Evolutionary conservation across 805 yeast species (phyloP), one percentile per base, ranked within the genome.

Genomic region (Priceomyces haplophilus): DNA sequence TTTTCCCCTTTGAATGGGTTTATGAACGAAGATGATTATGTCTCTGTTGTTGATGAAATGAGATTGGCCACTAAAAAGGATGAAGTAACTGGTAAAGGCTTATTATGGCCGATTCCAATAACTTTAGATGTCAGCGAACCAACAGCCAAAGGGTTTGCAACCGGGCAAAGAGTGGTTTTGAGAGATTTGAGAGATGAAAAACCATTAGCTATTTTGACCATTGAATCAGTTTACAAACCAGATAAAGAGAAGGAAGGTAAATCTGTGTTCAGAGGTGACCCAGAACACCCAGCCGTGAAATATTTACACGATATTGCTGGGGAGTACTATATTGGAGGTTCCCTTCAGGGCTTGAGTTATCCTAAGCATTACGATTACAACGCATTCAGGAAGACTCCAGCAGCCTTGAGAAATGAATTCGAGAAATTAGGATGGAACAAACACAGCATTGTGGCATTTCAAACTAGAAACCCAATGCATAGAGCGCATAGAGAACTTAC

Each of bases 391-490:
- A 84, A 84, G 69, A 86, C 96, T 20, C 98, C 98, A 21, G 80
- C 88, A 20, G 95, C 89, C 68, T 77, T 90, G 57, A 82, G 98
- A 67, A 68, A 82, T 18, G 96, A 90, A 71, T 91, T 91, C 59
- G 64, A 70, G 47, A 78, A 79, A 56, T 82, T 85, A 62, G 84
- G 87, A 52, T 90, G 97, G 97, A 77, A 80, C 56, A 76, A 81
- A 57, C 65, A 69, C 44, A 59, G 64, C 41, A 86, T 90, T 42
- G 98, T 90, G 37, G 98, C 98, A 25, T 90, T 90, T 83, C 98
- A 90, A 73, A 90, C 98, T 34, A 81, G 98, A 73, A 90, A 90
- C 73, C 98, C 98, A 53, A 91, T 90, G 97, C 98, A 90, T 68
- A 82, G 98, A 65, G 98, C 98, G 25, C 98, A 90, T 67, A 80